A percentile compares a stretch with the other conserved stretches of the same genome.
Conservation (phyloP, 2,329 filamentous ascomycete genomes). For the Nothophaeocryptopus gaeumannii region DNA sequence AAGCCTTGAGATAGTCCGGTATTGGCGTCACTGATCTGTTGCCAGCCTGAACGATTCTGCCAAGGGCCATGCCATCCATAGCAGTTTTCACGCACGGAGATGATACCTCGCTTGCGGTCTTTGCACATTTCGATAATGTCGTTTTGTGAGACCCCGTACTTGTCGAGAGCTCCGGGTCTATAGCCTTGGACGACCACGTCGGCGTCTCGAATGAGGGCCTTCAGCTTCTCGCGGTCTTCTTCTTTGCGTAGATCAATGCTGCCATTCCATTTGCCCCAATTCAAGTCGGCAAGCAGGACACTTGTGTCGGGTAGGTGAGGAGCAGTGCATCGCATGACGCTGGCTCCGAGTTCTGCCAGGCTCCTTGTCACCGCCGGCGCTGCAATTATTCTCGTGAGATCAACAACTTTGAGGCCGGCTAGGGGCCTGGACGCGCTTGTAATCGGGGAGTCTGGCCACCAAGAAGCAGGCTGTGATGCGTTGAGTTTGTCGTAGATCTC, state of each 20-base stretch:
- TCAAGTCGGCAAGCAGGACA: background rate
- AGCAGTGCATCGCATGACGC: background rate
- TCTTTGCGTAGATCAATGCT: constrained; percentile 32
- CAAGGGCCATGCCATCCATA: constrained; percentile 50
- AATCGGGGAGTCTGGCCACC: constrained; percentile 21
- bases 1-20: background rate
- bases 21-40: background rate
- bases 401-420: background rate
- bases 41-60: constrained; percentile 30
- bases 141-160: constrained; percentile 42
- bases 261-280: background rate
- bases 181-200: constrained; percentile 48
- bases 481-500: constrained; percentile 9
- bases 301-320: background rate
- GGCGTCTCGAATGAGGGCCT: constrained; percentile 33
- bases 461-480: constrained; percentile 22
- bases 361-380: background rate
- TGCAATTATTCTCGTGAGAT: background rate
- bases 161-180: constrained; percentile 47
- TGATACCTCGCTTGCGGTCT: constrained; percentile 36
- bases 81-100: constrained; percentile 50
- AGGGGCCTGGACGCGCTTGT: no score
- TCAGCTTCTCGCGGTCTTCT: constrained; percentile 28
- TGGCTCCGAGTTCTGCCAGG: background rate
- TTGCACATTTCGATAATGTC: constrained; percentile 39